Base-by-base conservation (phyloP, 2,329 filamentous ascomycete species). In the Xylaria sp. region DNA sequence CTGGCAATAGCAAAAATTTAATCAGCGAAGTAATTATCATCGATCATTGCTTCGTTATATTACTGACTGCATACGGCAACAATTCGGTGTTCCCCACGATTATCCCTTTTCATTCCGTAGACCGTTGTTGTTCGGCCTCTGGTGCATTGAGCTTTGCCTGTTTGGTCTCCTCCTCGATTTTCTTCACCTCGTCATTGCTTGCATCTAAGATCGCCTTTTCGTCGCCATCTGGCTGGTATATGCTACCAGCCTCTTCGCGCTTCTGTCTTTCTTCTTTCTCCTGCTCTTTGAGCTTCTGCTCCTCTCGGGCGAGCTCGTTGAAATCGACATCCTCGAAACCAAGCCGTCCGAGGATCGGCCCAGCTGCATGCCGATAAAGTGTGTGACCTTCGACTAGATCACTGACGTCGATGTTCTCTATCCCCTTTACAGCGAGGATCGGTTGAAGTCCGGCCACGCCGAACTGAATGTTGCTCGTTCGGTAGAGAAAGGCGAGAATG, bases 401-500 rank as follows among this genome's bases (percentile, higher is more conserved):
- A 70, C 88, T 90, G 28, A 90, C 88, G 71, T 92, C 85, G 66
- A 92, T 83, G 72, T 92, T 93, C 78, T 94, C 91, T 64, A 91
- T 83, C 48, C 87, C 86, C 62, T 85, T 83, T 1, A 94, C 89
- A 20, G 89, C 89, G 48, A 88, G 85, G 46, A 96, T 88, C 8
- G 88, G 86, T 77, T 97, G 92, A 18, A 98, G 82, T 0, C 95
- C 95, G 0, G 94, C 94, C 25, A 98, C 87, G 1, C 95, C 94
- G 67, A 91, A 90, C 73, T 97, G 92, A 39, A 96, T 86, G 75
- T 92, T 94, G 66, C 91, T 94, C 1, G 91, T 94, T 49, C 95
- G 90, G 79, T 97, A 97, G 41, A 98, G 84, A 78, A 97, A 97
- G 0, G 89, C 94, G 2, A 98, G 90, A 28, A 98, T 90, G 73